Conservation (phyloP, 257 asterid genomes). For the Solanum lycopersicoides region DNA sequence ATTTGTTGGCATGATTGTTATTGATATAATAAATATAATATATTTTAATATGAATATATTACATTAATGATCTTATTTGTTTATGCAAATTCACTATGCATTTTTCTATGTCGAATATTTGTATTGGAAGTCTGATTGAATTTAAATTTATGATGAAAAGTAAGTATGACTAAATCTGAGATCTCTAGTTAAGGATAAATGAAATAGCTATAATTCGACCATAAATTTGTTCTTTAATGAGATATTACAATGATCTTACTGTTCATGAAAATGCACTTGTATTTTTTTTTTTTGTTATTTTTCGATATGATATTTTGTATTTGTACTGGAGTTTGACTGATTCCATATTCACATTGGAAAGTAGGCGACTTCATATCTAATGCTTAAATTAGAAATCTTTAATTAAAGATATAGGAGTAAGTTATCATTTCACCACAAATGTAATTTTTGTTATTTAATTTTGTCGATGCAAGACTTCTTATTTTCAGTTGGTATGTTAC, state of each 20-base stretch:
- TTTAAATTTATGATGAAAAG: neutral
- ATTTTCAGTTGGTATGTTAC: too few species aligned
- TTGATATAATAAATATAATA: neutral
- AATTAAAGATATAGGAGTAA: neutral
- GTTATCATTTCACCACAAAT: neutral
- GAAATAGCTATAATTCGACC: neutral
- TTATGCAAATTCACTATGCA: neutral
- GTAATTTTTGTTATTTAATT: too few species aligned
- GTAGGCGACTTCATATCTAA: neutral
- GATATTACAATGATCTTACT: neutral
- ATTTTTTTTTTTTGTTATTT: neutral
- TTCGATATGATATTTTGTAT: neutral
- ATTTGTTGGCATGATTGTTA: constrained; percentile 1
- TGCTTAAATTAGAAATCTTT: neutral
- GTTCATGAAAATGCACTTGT: neutral
- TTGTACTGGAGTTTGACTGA: neutral
- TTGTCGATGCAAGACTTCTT: too few species aligned
- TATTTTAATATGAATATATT: neutral
- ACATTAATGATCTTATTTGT: neutral
- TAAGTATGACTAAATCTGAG: neutral
- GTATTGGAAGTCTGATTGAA: neutral
- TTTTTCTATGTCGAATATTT: neutral
- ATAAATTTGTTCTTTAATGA: neutral
- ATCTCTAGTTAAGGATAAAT: neutral
- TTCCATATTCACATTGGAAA: too few species aligned